A percentile compares a stretch with the other conserved stretches of the same genome.
Conservation (phyloP, 495 filamentous ascomycete species). For the Elasticomyces elasticus region DNA sequence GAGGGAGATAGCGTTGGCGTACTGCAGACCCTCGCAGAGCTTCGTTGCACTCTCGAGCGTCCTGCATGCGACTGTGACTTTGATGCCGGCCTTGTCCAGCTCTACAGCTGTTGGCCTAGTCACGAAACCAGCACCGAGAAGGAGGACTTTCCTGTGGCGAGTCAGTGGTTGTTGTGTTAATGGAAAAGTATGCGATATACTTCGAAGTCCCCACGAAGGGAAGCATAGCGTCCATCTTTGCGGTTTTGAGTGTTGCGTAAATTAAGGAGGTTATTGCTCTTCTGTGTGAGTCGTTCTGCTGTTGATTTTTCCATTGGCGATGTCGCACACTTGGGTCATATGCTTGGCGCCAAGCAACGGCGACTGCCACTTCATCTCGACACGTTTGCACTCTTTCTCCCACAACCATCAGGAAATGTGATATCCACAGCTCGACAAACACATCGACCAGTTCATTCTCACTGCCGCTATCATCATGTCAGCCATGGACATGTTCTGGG, state of each 20-base stretch:
- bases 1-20: constrained; percentile 64
- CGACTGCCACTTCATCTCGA: neutral
- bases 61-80: constrained; percentile 55
- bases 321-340: too few relatives aligned
- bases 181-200: neutral
- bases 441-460: neutral
- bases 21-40: constrained; percentile 60
- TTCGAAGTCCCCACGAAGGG: constrained; percentile 8
- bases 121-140: constrained; percentile 26
- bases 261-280: too few relatives aligned
- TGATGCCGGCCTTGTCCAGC: constrained; percentile 20
- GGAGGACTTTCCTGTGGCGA: constrained; percentile 18
- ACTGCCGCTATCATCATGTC: constrained; percentile 23
- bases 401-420: neutral
- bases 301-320: too few relatives aligned
- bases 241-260: too few relatives aligned
- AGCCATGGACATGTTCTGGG: constrained; percentile 60
- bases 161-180: neutral
- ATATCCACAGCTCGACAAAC: neutral
- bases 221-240: constrained; percentile 10
- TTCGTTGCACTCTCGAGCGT: constrained; percentile 67
- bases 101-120: constrained; percentile 20
- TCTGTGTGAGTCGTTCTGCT: neutral
- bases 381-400: neutral
- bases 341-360: neutral